Base-by-base conservation (phyloP, 176 grass and related monocot genomes). In the Oropetium thomaeum region DNA sequence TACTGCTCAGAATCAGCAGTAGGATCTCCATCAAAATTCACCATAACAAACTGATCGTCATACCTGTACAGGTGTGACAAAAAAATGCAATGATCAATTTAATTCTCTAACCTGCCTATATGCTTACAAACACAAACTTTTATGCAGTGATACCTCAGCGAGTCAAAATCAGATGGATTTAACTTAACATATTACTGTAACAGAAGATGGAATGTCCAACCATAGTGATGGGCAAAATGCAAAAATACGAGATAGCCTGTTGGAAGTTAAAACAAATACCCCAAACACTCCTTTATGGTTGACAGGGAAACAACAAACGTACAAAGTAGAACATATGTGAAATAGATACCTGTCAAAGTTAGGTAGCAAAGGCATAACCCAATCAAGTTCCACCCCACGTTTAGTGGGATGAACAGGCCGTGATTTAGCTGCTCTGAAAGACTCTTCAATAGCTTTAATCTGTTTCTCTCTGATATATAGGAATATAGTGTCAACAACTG, bases 1-100 rank as follows among this genome's bases (percentile, higher is more conserved):
- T 95, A 95, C 65, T 92, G 89, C 80, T 92, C 87, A 77, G 96
- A 85, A 87, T 99, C 96, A 85, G 84, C 96, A 22, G 89, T 99
- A 65, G 96, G 96, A 78, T 99, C 91, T 81, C 96, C 96, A 82
- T 99, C 96, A 82, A 99, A 95, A 63, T 92, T 99, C 40, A 90
- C 96, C 96, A 99, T 99, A 86, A 95, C 89, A 92, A 90, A 95
- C 26, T 81, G 91, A 86, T 95, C 91, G 5, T 95, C 47, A 31
- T 87, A 92, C 80, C 96, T 99, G 76, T 48, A 78, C 58, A 71
- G 26, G 44, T 61, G 47, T 61, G 47, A 85, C 69, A 10, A 73
- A 32, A 84, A 51, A 64, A 62, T 29, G 37, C 47, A 30, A 79
- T 31, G 22, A 83, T 67, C 28, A 68, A 55, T 29, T 31, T 61